These are phyloP conservation scores for Yamadazyma sp. DNA, from an alignment of 1,139 yeast species.

Conservation along the genomic window DNA sequence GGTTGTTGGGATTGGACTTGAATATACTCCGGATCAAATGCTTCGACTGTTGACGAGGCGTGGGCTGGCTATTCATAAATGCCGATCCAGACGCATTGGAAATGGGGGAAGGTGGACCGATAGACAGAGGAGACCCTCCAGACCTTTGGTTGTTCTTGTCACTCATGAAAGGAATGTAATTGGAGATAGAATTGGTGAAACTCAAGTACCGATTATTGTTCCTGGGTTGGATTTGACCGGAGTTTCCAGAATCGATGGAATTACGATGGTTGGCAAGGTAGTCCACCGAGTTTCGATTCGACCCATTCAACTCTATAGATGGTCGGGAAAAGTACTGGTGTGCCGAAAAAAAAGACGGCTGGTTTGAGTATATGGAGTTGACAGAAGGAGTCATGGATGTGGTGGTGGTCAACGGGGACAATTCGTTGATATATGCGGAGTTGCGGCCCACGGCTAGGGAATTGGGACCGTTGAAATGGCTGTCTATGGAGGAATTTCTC, in stretches of 20 bases:
- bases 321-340: conserved; percentile 42
- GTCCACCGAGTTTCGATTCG: conserved; percentile 39
- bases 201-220: conserved; percentile 28
- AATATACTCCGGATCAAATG: conserved; percentile 46
- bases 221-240: conserved; percentile 14
- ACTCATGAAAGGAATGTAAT: conserved; percentile 47
- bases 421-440: conserved; percentile 21
- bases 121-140: conserved; percentile 19
- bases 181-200: conserved; percentile 40
- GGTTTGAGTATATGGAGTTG: conserved; percentile 43
- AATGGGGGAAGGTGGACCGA: conserved; percentile 22
- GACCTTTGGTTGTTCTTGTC: conserved; percentile 23
- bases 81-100: conserved; percentile 9
- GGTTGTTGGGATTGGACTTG: conserved; percentile 24
- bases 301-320: conserved; percentile 39
- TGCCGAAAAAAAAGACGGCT: conserved; percentile 48
- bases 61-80: conserved; percentile 12
- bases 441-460: conserved; percentile 10
- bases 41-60: conserved; percentile 26
- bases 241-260: conserved; percentile 25
- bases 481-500: conserved; percentile 19
- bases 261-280: conserved; percentile 26
- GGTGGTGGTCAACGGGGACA: conserved; percentile 47
- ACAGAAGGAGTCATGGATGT: conserved; percentile 46
- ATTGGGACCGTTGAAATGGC: conserved; percentile 13